phyloP scores from a whole-genome alignment of 2,329 filamentous ascomycete genomes.

The Metarhizium humberi region DNA sequence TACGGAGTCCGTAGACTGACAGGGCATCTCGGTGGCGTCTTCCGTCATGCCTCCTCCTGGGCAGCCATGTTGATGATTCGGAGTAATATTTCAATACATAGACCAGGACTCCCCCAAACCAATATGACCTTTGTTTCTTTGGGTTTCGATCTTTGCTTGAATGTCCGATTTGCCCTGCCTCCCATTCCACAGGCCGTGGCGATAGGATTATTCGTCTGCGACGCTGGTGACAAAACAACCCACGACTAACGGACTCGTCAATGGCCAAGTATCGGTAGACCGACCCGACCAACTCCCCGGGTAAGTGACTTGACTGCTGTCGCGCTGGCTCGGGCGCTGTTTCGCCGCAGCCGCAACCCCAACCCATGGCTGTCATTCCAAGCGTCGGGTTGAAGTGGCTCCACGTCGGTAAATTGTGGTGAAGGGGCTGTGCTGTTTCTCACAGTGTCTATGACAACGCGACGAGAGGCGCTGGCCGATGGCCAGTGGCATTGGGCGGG shows the following conservation, averaged over 20 bases:
- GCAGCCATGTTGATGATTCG: neutral
- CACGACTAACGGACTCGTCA: neutral
- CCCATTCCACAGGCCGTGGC: neutral
- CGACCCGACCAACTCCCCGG: neutral
- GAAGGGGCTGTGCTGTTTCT: too few relatives aligned
- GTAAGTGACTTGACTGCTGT: neutral
- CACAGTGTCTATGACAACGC: too few relatives aligned
- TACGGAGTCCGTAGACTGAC: neutral
- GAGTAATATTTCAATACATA: neutral
- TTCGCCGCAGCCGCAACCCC: neutral
- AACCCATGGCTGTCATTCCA: neutral
- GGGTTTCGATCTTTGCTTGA: neutral
- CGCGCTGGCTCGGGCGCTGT: too few relatives aligned
- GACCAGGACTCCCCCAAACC: neutral
- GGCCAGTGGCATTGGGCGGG: too few relatives aligned
- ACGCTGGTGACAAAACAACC: neutral
- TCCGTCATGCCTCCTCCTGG: neutral
- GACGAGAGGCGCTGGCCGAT: too few relatives aligned
- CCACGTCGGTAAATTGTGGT: neutral
- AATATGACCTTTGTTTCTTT: neutral
- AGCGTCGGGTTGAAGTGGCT: neutral
- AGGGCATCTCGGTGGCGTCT: neutral
- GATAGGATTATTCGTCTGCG: too few relatives aligned
- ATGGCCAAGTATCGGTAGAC: neutral
- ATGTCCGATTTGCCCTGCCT: neutral